These are phyloP conservation scores for Dichomitus squalens DNA, from an alignment of 1,284 basidiomycete species.

Conservation along the genomic window DNA sequence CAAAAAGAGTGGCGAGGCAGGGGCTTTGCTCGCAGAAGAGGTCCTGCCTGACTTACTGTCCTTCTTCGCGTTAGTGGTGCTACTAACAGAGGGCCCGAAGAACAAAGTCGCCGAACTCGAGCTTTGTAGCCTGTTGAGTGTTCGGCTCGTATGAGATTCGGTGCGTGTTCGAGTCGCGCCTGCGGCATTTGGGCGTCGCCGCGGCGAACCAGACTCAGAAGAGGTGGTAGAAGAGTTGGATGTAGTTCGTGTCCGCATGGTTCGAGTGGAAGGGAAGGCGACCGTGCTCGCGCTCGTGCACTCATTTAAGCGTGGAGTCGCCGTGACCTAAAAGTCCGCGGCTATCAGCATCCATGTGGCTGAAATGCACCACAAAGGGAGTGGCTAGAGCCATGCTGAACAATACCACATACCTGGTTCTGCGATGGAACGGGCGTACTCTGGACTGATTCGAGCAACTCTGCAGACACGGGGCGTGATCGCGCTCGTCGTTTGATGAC, in stretches of 20 bases:
- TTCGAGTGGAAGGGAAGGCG: constrained; percentile 29
- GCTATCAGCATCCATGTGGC: constrained; percentile 18
- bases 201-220: constrained; percentile 32
- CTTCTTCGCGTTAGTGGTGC: constrained; percentile 22
- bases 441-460: constrained; percentile 55
- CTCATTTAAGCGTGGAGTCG: constrained; percentile 26
- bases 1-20: constrained; percentile 15
- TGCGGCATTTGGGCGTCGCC: constrained; percentile 26
- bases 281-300: constrained; percentile 26
- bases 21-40: constrained; percentile 4
- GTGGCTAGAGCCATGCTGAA: constrained; percentile 1
- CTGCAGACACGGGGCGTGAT: constrained; percentile 66
- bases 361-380: constrained; percentile 17
- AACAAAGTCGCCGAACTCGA: constrained; percentile 67
- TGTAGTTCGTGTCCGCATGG: constrained; percentile 27
- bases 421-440: constrained; percentile 34
- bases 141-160: constrained; percentile 28
- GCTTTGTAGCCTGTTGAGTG: constrained; percentile 42
- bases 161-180: constrained; percentile 32
- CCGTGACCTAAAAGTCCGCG: constrained; percentile 13
- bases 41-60: constrained; percentile 14
- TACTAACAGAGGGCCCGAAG: constrained; percentile 65
- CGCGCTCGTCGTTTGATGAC: constrained; percentile 70
- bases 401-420: constrained; percentile 28
- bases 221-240: constrained; percentile 31